These are phyloP conservation scores for Russula earlei DNA, from an alignment of 768 basidiomycete genomes.

Conservation along the genomic window DNA sequence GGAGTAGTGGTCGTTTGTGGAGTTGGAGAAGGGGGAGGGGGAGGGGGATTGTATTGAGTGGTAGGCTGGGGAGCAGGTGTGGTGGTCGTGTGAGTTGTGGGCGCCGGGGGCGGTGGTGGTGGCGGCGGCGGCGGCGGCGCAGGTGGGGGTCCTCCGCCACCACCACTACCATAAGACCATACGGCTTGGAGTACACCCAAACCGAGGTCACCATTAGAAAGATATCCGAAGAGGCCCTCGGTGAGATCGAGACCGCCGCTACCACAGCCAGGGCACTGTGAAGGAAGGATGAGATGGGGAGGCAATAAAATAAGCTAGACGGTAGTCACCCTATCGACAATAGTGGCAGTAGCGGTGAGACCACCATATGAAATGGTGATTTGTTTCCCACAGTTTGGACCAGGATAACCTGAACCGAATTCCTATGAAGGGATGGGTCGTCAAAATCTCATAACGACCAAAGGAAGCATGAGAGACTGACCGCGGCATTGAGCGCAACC, in stretches of 20 bases:
- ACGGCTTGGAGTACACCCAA: conserved; percentile 31
- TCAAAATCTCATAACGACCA: background rate
- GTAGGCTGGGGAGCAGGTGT: no score
- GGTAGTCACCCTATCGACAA: conserved; percentile 50
- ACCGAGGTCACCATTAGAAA: conserved; percentile 26
- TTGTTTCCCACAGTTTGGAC: conserved; percentile 49
- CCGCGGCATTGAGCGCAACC: conserved; percentile 6
- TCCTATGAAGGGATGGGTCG: conserved; percentile 26
- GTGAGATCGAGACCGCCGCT: conserved; percentile 39
- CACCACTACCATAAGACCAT: conserved; percentile 32
- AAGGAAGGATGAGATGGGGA: background rate
- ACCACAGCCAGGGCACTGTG: conserved; percentile 34
- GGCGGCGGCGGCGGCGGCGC: background rate
- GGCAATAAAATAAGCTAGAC: background rate
- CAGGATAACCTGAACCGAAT: conserved; percentile 53
- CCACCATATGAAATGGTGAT: conserved; percentile 58
- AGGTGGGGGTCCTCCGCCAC: background rate
- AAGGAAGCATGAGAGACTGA: background rate
- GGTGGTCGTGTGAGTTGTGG: background rate
- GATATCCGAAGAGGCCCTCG: conserved; percentile 35
- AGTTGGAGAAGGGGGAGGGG: background rate
- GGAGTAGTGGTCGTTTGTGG: background rate
- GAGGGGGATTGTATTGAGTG: background rate
- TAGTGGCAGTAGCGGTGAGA: conserved; percentile 44
- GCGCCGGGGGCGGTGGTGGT: background rate